phyloP scores from a whole-genome alignment of 768 basidiomycete species.

The Arthromyces matolae region DNA sequence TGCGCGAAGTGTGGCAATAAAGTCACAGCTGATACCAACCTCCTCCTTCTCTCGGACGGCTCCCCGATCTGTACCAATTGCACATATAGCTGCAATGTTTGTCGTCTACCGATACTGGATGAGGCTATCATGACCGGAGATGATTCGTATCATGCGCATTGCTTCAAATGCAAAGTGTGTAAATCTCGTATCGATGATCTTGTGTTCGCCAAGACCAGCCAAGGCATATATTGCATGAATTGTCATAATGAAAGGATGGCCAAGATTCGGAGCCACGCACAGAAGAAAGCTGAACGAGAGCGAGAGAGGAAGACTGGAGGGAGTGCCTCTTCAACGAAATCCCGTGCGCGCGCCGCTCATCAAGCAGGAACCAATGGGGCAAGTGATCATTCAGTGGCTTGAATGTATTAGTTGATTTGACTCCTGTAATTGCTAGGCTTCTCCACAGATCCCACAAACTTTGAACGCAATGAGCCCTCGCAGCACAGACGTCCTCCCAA shows the following conservation, averaged over 20 bases:
- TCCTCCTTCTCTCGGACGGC: slow-evolving; percentile 94
- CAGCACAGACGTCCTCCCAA: slow-evolving; percentile 5
- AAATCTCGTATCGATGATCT: slow-evolving; percentile 94
- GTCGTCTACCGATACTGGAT: slow-evolving; percentile 90
- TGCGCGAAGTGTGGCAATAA: slow-evolving; percentile 93
- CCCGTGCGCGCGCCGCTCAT: slow-evolving; percentile 38
- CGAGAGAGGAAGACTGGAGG: slow-evolving; percentile 39
- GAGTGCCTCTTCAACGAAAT: slow-evolving; percentile 38
- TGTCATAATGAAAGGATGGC: slow-evolving; percentile 98
- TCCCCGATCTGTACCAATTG: slow-evolving; percentile 94
- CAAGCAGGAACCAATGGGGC: slow-evolving; percentile 40
- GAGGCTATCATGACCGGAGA: slow-evolving; percentile 99
- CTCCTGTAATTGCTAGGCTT: not conserved
- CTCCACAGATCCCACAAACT: not conserved
- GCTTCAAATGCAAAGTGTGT: slow-evolving; percentile 97
- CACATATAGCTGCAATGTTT: slow-evolving; percentile 94
- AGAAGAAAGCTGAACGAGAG: slow-evolving; percentile 76
- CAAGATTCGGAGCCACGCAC: slow-evolving; percentile 84
- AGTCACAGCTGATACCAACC: slow-evolving; percentile 94
- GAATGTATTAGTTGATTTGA: slow-evolving; percentile 1
- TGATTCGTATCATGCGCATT: slow-evolving; percentile 97
- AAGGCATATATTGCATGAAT: slow-evolving; percentile 98
- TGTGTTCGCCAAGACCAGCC: slow-evolving; percentile 96
- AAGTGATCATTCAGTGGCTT: slow-evolving; percentile 22
- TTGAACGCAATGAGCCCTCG: slow-evolving; percentile 19